Evolutionary conservation across 2,329 filamentous ascomycete species (phyloP).

Genomic region (Metarhizium album): DNA sequence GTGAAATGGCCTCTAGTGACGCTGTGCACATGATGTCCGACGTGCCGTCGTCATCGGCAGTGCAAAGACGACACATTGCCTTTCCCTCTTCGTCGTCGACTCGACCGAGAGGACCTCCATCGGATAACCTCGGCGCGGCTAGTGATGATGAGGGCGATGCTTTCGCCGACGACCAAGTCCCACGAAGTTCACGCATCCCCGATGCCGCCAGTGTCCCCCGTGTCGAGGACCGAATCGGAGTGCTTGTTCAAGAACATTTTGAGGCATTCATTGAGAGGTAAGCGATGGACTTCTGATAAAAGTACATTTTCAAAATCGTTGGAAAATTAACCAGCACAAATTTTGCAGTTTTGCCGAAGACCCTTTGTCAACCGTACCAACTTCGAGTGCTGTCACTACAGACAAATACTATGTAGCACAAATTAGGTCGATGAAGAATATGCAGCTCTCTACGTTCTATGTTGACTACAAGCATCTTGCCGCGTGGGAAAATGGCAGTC

Average conservation of each 20-base stretch:
- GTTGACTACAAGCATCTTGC: slow-evolving; percentile 80
- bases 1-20: slow-evolving; percentile 43
- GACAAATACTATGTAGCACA: slow-evolving; percentile 80
- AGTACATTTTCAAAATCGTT: not conserved
- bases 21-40: slow-evolving; percentile 48
- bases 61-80: slow-evolving; percentile 31
- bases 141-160: slow-evolving; percentile 53
- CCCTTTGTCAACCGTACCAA: slow-evolving; percentile 50
- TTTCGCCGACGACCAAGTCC: slow-evolving; percentile 55
- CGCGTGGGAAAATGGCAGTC: slow-evolving; percentile 62
- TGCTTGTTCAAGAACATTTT: slow-evolving; percentile 65
- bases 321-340: not conserved
- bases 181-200: slow-evolving; percentile 35
- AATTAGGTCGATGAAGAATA: slow-evolving; percentile 65
- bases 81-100: slow-evolving; percentile 41
- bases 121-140: slow-evolving; percentile 48
- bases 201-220: slow-evolving; percentile 48
- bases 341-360: slow-evolving; percentile 54
- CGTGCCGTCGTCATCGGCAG: slow-evolving; percentile 30
- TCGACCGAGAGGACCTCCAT: slow-evolving; percentile 48
- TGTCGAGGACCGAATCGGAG: slow-evolving; percentile 66
- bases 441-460: slow-evolving; percentile 74
- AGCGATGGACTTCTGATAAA: slow-evolving; percentile 1
- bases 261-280: slow-evolving; percentile 71
- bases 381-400: slow-evolving; percentile 60